phyloP scores from a whole-genome alignment of 1,284 basidiomycete genomes.

The Ustanciosporium gigantosporum region DNA sequence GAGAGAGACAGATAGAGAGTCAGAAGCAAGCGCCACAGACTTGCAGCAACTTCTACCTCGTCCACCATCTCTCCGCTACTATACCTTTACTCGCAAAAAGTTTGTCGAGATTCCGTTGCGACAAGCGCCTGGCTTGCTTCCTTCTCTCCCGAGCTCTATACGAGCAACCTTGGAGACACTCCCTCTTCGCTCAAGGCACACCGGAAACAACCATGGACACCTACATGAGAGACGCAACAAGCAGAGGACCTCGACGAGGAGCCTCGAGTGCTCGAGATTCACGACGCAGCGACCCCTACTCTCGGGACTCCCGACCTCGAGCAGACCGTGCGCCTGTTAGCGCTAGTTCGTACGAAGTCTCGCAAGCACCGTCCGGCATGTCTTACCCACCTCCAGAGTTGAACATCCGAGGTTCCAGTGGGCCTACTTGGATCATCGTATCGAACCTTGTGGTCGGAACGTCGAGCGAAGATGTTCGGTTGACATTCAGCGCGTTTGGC shows the following conservation, averaged over 20 bases:
- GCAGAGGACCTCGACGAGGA: conserved; percentile 9
- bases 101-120: too few relatives aligned
- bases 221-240: neutral
- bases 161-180: too few relatives aligned
- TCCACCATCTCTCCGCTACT: too few relatives aligned
- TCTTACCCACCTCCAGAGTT: conserved; percentile 44
- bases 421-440: conserved; percentile 54
- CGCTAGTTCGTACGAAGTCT: neutral
- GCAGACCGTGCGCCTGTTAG: neutral
- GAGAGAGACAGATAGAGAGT: too few relatives aligned
- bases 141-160: too few relatives aligned
- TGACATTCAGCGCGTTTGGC: conserved; percentile 55
- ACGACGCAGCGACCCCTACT: conserved; percentile 36
- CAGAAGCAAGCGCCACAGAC: too few relatives aligned
- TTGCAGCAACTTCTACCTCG: too few relatives aligned
- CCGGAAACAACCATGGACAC: too few relatives aligned
- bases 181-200: too few relatives aligned
- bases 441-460: conserved; percentile 54
- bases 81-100: too few relatives aligned
- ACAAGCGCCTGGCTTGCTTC: too few relatives aligned
- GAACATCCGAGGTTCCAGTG: conserved; percentile 51
- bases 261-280: conserved; percentile 11
- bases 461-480: conserved; percentile 50
- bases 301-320: conserved; percentile 19
- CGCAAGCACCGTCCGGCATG: conserved; percentile 5